Percentiles rank a stretch among this genome's conserved stretches.
Conservation (phyloP, 495 filamentous ascomycete species). For the Xylaria longipes region DNA sequence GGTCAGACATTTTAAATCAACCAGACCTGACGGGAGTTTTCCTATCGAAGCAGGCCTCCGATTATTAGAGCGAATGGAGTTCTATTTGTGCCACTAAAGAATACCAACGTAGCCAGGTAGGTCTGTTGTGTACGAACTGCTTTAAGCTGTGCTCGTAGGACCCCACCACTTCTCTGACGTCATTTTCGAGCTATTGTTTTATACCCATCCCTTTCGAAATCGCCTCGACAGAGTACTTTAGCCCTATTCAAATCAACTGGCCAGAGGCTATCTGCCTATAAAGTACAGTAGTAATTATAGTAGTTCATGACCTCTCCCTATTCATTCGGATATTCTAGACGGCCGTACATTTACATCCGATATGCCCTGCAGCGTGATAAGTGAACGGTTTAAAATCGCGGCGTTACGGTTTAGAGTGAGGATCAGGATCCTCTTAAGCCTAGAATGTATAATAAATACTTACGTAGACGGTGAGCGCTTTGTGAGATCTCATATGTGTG, state of each 20-base stretch:
- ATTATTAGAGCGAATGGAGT: neutral
- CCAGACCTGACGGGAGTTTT: neutral
- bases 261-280: no score
- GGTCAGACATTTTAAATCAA: slow-evolving; percentile 10
- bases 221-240: neutral
- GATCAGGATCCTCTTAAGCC: neutral
- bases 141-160: no score
- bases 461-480: neutral
- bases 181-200: neutral
- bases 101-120: neutral
- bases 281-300: no score
- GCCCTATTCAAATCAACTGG: neutral
- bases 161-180: neutral
- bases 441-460: neutral
- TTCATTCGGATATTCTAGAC: neutral
- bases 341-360: slow-evolving; percentile 1
- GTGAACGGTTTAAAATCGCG: neutral
- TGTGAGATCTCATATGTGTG: neutral
- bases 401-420: neutral
- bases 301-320: neutral
- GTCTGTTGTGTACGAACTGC: neutral
- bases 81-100: neutral
- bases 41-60: neutral
- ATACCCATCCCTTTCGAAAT: neutral
- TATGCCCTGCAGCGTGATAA: neutral